Evolutionary conservation across 2,329 filamentous ascomycete genomes (phyloP).

Genomic region (Tolypocladium cylindrosporum): DNA sequence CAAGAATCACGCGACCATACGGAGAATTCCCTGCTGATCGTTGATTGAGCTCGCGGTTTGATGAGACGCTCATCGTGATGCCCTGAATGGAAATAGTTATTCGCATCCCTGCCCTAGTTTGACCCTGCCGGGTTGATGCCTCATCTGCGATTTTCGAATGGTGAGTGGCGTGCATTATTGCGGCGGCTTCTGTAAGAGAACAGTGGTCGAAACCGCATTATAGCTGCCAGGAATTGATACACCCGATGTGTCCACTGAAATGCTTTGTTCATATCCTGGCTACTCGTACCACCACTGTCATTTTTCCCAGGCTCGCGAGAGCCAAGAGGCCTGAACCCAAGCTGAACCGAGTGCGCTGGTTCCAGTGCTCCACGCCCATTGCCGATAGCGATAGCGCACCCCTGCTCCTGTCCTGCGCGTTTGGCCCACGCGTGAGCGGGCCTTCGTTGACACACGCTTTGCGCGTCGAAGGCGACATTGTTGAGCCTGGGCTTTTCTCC

Average conservation of each 20-base stretch:
- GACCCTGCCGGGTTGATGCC: no score
- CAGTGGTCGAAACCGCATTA: not conserved
- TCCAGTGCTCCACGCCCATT: not conserved
- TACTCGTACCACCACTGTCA: no score
- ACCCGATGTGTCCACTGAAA: no score
- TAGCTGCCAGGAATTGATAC: not conserved
- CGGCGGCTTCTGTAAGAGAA: no score
- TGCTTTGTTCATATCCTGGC: not conserved
- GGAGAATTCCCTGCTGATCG: not conserved
- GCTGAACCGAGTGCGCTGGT: not conserved
- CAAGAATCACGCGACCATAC: not conserved
- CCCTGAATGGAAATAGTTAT: no score
- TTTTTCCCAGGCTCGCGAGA: not conserved
- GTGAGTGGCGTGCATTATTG: not conserved
- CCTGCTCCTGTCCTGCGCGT: not conserved
- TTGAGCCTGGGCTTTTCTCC: not conserved
- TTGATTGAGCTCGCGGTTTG: not conserved
- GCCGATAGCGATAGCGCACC: not conserved
- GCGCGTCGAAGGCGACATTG: not conserved
- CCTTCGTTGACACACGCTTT: not conserved
- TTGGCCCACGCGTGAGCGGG: not conserved
- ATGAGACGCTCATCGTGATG: not conserved
- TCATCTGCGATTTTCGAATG: not conserved
- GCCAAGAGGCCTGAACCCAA: not conserved
- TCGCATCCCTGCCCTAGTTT: no score